Base-by-base conservation (phyloP, 2,329 filamentous ascomycete species). In the Epichloe coenophiala region DNA sequence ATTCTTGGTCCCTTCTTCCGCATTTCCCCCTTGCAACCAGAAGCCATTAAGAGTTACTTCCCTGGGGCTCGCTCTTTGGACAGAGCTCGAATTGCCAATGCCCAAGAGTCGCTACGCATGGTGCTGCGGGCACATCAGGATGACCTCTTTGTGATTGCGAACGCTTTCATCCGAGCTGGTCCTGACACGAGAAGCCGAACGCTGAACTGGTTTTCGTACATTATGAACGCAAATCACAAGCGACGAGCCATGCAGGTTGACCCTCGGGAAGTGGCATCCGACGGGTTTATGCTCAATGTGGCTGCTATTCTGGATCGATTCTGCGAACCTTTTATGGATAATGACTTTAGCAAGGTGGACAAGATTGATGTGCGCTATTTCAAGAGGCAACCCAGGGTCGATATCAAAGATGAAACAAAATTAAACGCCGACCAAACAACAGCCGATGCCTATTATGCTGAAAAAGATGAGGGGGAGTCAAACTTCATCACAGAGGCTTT, bases 401-500 rank as follows among this genome's bases (percentile, higher is more conserved):
- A 88, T 54, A 94, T 97, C 66, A 78, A 76, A 47, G 90, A 96
- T 55, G 93, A 98, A 71, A 98, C 93, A 27, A 98, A 98, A 70
- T 77, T 98, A 55, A 97, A 97, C 60, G 89, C 88, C 0, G 93
- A 97, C 60, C 87, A 97, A 65, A 80, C 88, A 47, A 77, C 84
- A 5, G 88, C 93, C 0, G 88, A 96, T 56, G 77, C 78, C 1
- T 98, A 91, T 60, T 98, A 95, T 63, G 71, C 74, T 2, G 70
- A 77, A 11, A 79, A 77, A 52, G 73, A 77, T 0, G 75, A 78
- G 0, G 91, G 91, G 90, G 80, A 79, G 19, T 86, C 84, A 45
- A 96, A 96, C 67, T 98, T 98, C 68, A 96, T 97, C 57, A 94
- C 90, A 0, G 93, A 98, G 63, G 75, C 95, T 4, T 98, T 98